Percentiles rank a stretch among this genome's conserved stretches.
These are phyloP conservation scores for Pezicula carpinea DNA, from an alignment of 2,329 filamentous ascomycete genomes.

Conservation along the genomic window DNA sequence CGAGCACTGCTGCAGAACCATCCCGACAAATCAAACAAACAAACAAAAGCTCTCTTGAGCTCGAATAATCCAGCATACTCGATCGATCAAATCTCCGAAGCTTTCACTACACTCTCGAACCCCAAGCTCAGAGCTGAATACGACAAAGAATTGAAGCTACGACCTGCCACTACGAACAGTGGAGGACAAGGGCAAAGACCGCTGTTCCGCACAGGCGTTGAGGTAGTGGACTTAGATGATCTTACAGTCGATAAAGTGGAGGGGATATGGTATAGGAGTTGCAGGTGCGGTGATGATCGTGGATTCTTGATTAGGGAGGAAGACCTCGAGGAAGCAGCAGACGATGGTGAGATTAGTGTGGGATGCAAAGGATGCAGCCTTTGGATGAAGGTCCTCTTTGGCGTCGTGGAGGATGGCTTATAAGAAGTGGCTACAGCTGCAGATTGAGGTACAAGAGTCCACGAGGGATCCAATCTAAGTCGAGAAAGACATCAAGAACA, in stretches of 20 bases:
- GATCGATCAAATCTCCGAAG: constrained; percentile 59
- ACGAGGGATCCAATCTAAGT: not conserved
- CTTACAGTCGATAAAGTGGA: constrained; percentile 45
- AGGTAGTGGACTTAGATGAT: constrained; percentile 63
- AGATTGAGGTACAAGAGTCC: not conserved
- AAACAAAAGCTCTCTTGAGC: constrained; percentile 6
- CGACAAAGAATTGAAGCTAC: constrained; percentile 42
- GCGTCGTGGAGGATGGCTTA: constrained; percentile 38
- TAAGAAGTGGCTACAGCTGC: not conserved
- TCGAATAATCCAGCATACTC: constrained; percentile 34
- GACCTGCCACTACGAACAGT: constrained; percentile 14
- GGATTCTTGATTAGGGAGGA: constrained; percentile 55
- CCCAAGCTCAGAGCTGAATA: constrained; percentile 46
- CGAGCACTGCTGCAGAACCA: constrained; percentile 61
- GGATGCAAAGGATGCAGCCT: constrained; percentile 63
- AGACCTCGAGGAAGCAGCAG: constrained; percentile 54
- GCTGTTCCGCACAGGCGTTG: constrained; percentile 53
- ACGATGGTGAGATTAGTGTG: constrained; percentile 57
- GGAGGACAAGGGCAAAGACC: constrained; percentile 15
- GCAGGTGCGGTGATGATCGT: constrained; percentile 59
- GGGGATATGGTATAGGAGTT: constrained; percentile 50
- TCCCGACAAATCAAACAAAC: constrained; percentile 36
- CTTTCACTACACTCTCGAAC: constrained; percentile 52
- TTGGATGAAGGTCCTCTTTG: constrained; percentile 62
- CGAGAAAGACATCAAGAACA: too few relatives aligned